Percentiles rank a stretch among this genome's conserved stretches.
Conservation (phyloP, 2,329 filamentous ascomycete genomes). For the Dactylellina parvicollis region DNA sequence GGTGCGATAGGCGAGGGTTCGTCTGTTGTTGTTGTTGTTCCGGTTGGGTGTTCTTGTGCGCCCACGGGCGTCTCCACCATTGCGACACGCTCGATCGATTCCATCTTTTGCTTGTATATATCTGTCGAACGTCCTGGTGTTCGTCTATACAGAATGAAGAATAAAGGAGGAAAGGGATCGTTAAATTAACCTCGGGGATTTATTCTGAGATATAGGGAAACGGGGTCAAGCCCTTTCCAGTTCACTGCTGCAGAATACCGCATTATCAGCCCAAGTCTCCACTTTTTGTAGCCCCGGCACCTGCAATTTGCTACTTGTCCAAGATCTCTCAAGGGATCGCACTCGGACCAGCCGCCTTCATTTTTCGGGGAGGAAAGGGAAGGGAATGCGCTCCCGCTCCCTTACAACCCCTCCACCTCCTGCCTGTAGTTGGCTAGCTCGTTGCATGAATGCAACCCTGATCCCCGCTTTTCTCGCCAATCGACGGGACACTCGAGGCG, state of each 20-base stretch:
- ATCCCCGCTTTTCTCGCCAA: conserved; percentile 46
- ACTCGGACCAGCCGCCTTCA: conserved; percentile 39
- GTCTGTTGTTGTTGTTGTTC: conserved; percentile 2
- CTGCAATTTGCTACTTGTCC: background rate
- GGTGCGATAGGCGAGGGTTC: background rate
- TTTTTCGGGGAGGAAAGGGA: conserved; percentile 28
- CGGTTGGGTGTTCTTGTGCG: background rate
- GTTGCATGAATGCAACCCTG: conserved; percentile 29
- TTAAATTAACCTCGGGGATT: conserved; percentile 24
- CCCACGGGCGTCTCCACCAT: conserved; percentile 50
- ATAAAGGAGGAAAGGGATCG: background rate
- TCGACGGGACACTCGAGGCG: conserved; percentile 36
- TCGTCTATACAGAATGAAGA: background rate
- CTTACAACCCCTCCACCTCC: background rate
- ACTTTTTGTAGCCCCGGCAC: background rate
- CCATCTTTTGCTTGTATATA: conserved; percentile 10
- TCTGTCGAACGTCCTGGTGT: background rate
- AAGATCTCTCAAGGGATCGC: conserved; percentile 27
- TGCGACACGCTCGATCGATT: conserved; percentile 51
- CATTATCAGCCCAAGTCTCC: background rate
- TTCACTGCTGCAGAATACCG: background rate
- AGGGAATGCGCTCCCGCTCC: conserved; percentile 18
- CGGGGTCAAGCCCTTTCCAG: background rate
- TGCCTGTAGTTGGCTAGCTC: conserved; percentile 45
- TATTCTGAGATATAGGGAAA: conserved; percentile 13